Conservation (phyloP, 116 monocot species). For the Papilionanthe hybrid region DNA sequence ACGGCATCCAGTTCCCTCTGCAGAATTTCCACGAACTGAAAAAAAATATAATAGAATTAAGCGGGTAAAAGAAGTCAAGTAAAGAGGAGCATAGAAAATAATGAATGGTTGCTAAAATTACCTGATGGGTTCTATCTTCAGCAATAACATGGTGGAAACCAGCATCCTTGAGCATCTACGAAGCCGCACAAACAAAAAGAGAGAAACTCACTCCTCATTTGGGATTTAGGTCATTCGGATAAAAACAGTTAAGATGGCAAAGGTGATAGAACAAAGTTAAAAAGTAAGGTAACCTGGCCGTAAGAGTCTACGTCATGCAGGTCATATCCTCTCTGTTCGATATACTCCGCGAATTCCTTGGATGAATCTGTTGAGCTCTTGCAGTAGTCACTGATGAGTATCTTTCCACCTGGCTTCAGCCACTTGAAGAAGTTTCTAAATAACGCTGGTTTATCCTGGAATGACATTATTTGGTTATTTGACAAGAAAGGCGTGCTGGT, state of each 20-base stretch:
- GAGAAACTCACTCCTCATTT: no score
- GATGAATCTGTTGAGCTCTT: conserved; percentile 58
- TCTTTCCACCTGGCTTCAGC: conserved; percentile 92
- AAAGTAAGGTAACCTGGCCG: conserved; percentile 51
- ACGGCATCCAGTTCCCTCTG: conserved; percentile 66
- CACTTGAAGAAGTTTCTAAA: conserved; percentile 78
- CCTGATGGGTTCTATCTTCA: conserved; percentile 95
- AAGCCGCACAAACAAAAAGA: not conserved
- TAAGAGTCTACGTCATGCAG: conserved; percentile 84
- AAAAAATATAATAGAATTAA: conserved; percentile 4
- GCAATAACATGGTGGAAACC: conserved; percentile 80
- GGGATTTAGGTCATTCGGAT: no score
- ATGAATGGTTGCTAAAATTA: conserved; percentile 10
- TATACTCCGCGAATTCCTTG: conserved; percentile 70
- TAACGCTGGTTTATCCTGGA: conserved; percentile 79
- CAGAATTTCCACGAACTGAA: conserved; percentile 74
- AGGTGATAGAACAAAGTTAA: not conserved
- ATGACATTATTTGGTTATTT: not conserved
- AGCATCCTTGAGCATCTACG: conserved; percentile 82
- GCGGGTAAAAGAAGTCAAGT: not conserved
- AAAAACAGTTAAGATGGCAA: not conserved
- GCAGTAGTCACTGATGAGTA: conserved; percentile 96
- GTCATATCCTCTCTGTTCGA: conserved; percentile 92
- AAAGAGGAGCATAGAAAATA: not conserved
- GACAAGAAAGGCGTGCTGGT: not conserved